These are phyloP conservation scores for Psidium friedrichsthalianum DNA, from an alignment of 345 rosid species.

Conservation along the genomic window DNA sequence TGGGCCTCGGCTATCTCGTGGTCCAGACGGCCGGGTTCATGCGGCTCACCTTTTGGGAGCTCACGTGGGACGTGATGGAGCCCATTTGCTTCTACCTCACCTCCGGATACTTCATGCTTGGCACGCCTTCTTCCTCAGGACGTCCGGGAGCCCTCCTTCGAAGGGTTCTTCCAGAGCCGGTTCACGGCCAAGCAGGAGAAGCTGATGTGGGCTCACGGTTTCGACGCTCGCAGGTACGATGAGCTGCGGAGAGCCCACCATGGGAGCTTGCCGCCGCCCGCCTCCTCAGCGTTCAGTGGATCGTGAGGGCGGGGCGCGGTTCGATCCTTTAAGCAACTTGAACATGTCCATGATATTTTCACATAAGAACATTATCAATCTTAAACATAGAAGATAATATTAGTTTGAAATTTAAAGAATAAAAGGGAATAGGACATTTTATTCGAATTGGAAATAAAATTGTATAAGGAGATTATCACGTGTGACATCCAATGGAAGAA, in stretches of 20 bases:
- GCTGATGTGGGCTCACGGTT: constrained; percentile 35
- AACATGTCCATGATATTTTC: no score
- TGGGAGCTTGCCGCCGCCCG: background rate
- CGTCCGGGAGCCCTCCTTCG: constrained; percentile 82
- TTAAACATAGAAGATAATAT: no score
- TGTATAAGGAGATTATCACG: no score
- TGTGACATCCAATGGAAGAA: no score
- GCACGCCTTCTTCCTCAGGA: constrained; percentile 74
- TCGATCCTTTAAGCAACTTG: background rate
- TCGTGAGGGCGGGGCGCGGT: background rate
- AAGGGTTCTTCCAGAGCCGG: constrained; percentile 78
- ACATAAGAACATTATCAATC: no score
- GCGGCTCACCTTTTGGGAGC: constrained; percentile 99
- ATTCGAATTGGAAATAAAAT: no score
- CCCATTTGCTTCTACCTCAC: constrained; percentile 90
- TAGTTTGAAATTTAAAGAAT: no score
- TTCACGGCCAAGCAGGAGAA: constrained; percentile 49
- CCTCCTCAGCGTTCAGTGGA: background rate
- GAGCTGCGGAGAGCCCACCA: constrained; percentile 29
- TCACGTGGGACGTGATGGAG: constrained; percentile 97
- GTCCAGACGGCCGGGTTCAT: constrained; percentile 77
- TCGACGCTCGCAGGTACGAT: constrained; percentile 44
- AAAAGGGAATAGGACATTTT: no score
- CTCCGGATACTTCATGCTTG: constrained; percentile 55
- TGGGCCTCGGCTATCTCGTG: constrained; percentile 56